Conservation (phyloP, 306 rosid genomes). For the Sesbania bispinosa region DNA sequence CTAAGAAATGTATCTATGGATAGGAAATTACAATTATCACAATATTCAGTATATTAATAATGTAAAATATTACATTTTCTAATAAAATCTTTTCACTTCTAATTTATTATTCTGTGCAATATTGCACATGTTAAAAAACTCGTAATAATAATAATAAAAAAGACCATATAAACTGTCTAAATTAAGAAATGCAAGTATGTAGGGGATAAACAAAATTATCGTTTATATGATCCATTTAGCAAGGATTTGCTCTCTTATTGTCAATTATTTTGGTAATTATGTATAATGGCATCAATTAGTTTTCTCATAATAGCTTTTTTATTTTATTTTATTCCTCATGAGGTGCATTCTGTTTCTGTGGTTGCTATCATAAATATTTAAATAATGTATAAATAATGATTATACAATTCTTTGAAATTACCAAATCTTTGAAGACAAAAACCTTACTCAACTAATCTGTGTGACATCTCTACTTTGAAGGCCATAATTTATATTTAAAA, state of each 20-base stretch:
- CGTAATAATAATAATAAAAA: too few species aligned
- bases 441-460: constrained; percentile 1
- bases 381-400: not conserved
- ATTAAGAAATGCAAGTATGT: not conserved
- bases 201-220: not conserved
- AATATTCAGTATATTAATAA: too few species aligned
- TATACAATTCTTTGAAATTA: not conserved
- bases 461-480: not conserved
- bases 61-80: too few species aligned
- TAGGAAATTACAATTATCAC: too few species aligned
- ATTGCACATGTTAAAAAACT: too few species aligned
- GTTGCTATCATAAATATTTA: not conserved
- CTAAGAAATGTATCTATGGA: not conserved
- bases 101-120: too few species aligned
- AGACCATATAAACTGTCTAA: not conserved
- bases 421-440: not conserved
- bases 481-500: not conserved
- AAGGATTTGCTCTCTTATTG: not conserved
- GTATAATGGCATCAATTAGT: not conserved
- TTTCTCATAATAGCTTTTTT: not conserved
- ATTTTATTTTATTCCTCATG: not conserved
- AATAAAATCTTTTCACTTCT: too few species aligned
- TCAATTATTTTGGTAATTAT: not conserved
- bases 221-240: not conserved
- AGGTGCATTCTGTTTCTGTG: not conserved